Percentiles rank a stretch among this genome's conserved stretches.
phyloP scores from a whole-genome alignment of 2,329 filamentous ascomycete species.

The Zymoseptoria brevis region DNA sequence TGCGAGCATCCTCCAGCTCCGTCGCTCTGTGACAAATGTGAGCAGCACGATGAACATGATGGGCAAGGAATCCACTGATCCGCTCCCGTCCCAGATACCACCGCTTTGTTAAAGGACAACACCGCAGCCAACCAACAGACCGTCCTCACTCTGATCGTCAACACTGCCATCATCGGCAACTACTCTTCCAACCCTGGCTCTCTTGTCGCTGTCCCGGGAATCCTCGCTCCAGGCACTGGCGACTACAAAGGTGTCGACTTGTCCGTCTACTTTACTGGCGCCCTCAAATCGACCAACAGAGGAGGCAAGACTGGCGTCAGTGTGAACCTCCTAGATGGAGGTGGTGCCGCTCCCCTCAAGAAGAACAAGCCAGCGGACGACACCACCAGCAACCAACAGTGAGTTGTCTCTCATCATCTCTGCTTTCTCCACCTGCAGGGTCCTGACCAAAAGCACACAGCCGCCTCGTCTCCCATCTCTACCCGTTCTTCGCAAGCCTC shows the following conservation, averaged over 20 bases:
- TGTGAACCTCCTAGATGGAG: conserved; percentile 56
- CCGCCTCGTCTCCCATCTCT: conserved; percentile 53
- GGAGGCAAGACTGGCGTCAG: conserved; percentile 40
- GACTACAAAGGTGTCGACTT: conserved; percentile 49
- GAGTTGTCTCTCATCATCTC: conserved; percentile 20
- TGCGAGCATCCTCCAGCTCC: conserved; percentile 37
- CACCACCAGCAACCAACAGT: conserved; percentile 49
- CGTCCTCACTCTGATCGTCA: conserved; percentile 51
- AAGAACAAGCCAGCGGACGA: conserved; percentile 48
- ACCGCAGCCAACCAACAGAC: conserved; percentile 51
- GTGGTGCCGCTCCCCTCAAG: conserved; percentile 48
- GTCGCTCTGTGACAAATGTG: conserved; percentile 53
- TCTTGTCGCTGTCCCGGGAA: conserved; percentile 45
- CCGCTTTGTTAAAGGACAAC: conserved; percentile 49
- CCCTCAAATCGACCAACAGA: conserved; percentile 46
- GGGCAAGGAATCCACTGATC: not conserved
- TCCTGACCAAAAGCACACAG: conserved; percentile 23
- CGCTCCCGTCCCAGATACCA: conserved; percentile 37
- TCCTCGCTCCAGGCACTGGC: conserved; percentile 44
- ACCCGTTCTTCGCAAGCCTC: conserved; percentile 53
- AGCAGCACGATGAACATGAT: not conserved
- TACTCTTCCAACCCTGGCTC: conserved; percentile 37
- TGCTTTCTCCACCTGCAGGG: not conserved
- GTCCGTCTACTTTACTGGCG: conserved; percentile 53
- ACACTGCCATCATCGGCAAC: conserved; percentile 57